phyloP scores from a whole-genome alignment of 352 stramenopile species.

The Pythium sukuiense region DNA sequence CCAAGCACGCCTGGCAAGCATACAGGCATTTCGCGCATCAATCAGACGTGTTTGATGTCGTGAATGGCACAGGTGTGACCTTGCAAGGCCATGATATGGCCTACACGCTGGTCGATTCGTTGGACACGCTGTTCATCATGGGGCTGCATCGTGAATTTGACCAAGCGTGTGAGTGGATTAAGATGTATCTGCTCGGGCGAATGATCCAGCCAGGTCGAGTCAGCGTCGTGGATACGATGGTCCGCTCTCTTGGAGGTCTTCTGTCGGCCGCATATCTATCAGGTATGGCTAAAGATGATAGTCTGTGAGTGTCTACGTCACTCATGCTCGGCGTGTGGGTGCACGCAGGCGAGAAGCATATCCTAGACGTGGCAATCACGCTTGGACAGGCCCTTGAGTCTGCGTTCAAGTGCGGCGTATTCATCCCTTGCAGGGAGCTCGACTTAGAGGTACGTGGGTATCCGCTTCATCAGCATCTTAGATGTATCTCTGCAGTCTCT shows the following conservation, averaged over 20 bases:
- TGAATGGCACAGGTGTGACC: conserved; percentile 20
- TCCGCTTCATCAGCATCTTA: no score
- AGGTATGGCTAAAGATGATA: conserved; percentile 15
- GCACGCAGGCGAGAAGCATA: conserved; percentile 35
- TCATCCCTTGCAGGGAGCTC: conserved; percentile 37
- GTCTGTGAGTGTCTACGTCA: neutral
- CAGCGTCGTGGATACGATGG: conserved; percentile 66
- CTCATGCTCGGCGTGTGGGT: neutral
- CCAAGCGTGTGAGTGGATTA: conserved; percentile 54
- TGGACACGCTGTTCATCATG: conserved; percentile 72
- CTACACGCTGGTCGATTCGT: conserved; percentile 57
- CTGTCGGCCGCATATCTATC: conserved; percentile 59
- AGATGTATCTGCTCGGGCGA: conserved; percentile 34
- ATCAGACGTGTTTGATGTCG: conserved; percentile 41
- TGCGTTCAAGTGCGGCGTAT: conserved; percentile 38
- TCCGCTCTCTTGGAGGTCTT: conserved; percentile 55
- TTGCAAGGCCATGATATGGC: conserved; percentile 64
- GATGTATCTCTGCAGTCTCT: neutral
- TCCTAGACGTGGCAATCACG: conserved; percentile 40
- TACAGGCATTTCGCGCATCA: conserved; percentile 46
- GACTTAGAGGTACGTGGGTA: conserved; percentile 38
- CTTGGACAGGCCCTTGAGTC: conserved; percentile 38
- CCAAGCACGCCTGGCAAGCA: conserved; percentile 50
- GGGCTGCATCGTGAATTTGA: conserved; percentile 64
- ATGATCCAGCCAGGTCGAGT: conserved; percentile 42